These are phyloP conservation scores for Haplosporangium sp. DNA, from an alignment of 371 early-diverging fungal genomes.

Conservation along the genomic window DNA sequence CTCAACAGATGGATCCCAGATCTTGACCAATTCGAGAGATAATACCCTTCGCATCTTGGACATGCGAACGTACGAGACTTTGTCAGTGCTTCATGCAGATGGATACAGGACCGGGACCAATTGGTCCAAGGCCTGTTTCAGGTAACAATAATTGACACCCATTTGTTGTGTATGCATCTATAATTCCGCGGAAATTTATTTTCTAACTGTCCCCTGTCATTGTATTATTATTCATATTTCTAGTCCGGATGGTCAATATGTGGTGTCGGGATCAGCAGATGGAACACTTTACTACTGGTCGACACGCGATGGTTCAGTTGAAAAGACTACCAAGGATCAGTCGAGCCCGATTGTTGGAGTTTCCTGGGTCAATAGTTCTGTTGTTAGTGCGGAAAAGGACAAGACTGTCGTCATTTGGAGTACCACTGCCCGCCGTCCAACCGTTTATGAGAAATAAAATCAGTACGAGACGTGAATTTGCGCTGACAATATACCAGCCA, in stretches of 20 bases:
- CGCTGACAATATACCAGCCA: too few relatives aligned
- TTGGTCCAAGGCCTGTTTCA: slow-evolving; percentile 89
- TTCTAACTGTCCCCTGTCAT: neutral
- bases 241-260: slow-evolving; percentile 89
- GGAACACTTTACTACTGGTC: slow-evolving; percentile 55
- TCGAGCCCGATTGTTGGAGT: slow-evolving; percentile 68
- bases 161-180: neutral
- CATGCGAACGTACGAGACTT: slow-evolving; percentile 78
- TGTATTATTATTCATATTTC: slow-evolving; percentile 2
- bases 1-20: slow-evolving; percentile 77
- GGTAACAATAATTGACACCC: slow-evolving; percentile 54
- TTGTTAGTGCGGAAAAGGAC: slow-evolving; percentile 82
- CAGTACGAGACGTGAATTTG: neutral
- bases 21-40: slow-evolving; percentile 94
- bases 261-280: slow-evolving; percentile 82
- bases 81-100: slow-evolving; percentile 76
- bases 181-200: neutral
- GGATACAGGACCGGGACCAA: slow-evolving; percentile 85
- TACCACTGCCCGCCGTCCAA: slow-evolving; percentile 53
- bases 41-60: slow-evolving; percentile 90
- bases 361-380: slow-evolving; percentile 70
- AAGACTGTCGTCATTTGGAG: slow-evolving; percentile 74
- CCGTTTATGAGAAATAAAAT: slow-evolving; percentile 40
- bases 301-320: slow-evolving; percentile 58
- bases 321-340: slow-evolving; percentile 59